A percentile compares a stretch with the other conserved stretches of the same genome.
Evolutionary conservation across 306 rosid species (phyloP).

Genomic region (Cucumis cinereus): DNA sequence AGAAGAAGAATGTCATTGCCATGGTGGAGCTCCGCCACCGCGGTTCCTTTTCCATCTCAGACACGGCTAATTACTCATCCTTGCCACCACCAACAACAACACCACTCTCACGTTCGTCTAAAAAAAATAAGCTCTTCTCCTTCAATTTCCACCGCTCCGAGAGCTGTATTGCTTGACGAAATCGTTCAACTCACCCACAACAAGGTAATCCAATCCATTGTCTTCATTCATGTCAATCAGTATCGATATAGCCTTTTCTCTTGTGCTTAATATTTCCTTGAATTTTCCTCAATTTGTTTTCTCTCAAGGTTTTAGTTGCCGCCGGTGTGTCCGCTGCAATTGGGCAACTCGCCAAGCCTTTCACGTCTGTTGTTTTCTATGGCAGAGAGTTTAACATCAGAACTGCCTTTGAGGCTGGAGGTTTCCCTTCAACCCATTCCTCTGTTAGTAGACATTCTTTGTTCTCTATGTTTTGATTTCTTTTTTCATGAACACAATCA

Average conservation of each 20-base stretch:
- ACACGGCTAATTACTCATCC: neutral
- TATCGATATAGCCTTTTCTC: neutral
- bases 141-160: conserved; percentile 21
- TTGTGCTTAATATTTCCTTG: neutral
- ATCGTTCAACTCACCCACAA: conserved; percentile 49
- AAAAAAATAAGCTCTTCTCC: conserved; percentile 18
- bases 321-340: conserved; percentile 52
- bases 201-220: conserved; percentile 40
- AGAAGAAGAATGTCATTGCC: conserved; percentile 21
- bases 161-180: conserved; percentile 29
- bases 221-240: neutral
- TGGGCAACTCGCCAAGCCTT: conserved; percentile 82
- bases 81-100: neutral
- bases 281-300: neutral
- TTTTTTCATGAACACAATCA: neutral
- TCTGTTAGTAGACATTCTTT: conserved; percentile 37
- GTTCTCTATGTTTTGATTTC: neutral
- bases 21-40: conserved; percentile 21
- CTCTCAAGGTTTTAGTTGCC: conserved; percentile 53
- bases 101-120: conserved; percentile 6
- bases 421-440: conserved; percentile 90
- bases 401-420: conserved; percentile 54
- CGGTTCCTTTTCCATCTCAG: conserved; percentile 17
- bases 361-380: conserved; percentile 47
- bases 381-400: conserved; percentile 65